Percentiles rank a stretch among this genome's conserved stretches.
These are phyloP conservation scores for Metarhizium guizhouense DNA, from an alignment of 2,329 filamentous ascomycete genomes.

Conservation along the genomic window DNA sequence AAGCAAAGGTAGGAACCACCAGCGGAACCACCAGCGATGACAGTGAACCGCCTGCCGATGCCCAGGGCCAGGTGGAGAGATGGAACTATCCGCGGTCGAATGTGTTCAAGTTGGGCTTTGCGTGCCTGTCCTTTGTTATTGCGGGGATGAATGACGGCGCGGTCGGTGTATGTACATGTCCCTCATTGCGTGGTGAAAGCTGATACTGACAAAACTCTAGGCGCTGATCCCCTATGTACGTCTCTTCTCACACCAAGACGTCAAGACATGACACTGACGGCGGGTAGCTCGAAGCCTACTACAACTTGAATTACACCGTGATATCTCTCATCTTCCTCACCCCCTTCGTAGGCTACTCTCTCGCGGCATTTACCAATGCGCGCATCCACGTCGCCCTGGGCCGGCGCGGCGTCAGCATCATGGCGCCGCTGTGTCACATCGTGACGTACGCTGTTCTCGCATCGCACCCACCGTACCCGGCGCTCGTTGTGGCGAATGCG, in stretches of 20 bases:
- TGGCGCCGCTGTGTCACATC: conserved; percentile 53
- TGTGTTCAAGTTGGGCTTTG: conserved; percentile 23
- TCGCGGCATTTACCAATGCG: conserved; percentile 53
- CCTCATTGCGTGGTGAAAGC: not conserved
- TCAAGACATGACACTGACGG: too few relatives aligned
- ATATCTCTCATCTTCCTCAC: conserved; percentile 57
- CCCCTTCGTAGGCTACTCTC: conserved; percentile 53
- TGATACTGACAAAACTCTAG: conserved; percentile 6
- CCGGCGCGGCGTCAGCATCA: conserved; percentile 56
- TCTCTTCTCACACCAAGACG: not conserved
- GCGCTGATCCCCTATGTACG: conserved; percentile 28
- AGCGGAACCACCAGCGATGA: conserved; percentile 1
- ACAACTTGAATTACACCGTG: conserved; percentile 48
- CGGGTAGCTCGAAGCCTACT: conserved; percentile 49
- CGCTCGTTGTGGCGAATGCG: conserved; percentile 52
- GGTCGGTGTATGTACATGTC: conserved; percentile 37
- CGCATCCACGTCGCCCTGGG: conserved; percentile 50
- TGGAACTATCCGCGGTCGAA: conserved; percentile 29
- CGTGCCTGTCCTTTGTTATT: conserved; percentile 50
- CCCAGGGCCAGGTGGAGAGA: conserved; percentile 18
- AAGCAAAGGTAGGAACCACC: not conserved
- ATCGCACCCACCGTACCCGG: conserved; percentile 55
- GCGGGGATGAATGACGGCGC: conserved; percentile 56
- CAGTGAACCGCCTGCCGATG: conserved; percentile 15
- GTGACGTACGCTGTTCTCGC: conserved; percentile 51